Base-by-base conservation (phyloP, 148 eudicot species). In the Selenicereus undatus region DNA sequence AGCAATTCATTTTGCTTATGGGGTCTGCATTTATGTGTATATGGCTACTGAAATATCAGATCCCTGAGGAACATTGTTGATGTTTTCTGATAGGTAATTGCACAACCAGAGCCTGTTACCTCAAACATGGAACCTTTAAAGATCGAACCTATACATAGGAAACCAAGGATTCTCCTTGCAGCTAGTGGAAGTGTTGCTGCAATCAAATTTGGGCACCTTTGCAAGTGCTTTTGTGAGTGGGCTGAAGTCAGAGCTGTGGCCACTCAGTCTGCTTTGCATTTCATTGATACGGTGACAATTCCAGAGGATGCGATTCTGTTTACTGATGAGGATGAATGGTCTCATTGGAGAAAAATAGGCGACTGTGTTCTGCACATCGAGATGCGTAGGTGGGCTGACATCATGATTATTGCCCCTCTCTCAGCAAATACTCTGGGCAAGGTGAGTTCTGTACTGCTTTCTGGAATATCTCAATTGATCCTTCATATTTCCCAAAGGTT, bases 161-260 rank as follows among this genome's bases (percentile, higher is more conserved):
- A 88, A 77, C 95, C 99, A 52, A 91, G 90, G 72, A 89, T 96
- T 74, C 88, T 93, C 52, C 91, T 96, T 66, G 99, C 99, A 77
- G 98, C 99, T 27, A 93, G 98, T 87, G 99, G 99, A 86, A 93
- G 99, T 89, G 99, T 96, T 45, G 97, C 99, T 78, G 87, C 99
- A 16, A 90, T 93, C 60, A 93, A 96, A 80, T 93, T 96, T 83
- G 95, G 90, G 27, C 90, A 92, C 83, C 93, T 93, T 30, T 96
- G 98, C 76, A 88, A 78, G 81, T 87, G 93, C 78, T 96, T 96
- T 78, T 90, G 89, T 39, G 98, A 93, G 72, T 96, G 99, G 99
- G 99, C 98, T 30, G 99, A 96, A 77, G 97, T 96, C 22, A 93
- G 76, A 85, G 99, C 94, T 50, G 95, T 93, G 82, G 90, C 89